Percentiles rank a stretch among this genome's conserved stretches.
Conservation (phyloP, 345 rosid species). For the Populus tremula region DNA sequence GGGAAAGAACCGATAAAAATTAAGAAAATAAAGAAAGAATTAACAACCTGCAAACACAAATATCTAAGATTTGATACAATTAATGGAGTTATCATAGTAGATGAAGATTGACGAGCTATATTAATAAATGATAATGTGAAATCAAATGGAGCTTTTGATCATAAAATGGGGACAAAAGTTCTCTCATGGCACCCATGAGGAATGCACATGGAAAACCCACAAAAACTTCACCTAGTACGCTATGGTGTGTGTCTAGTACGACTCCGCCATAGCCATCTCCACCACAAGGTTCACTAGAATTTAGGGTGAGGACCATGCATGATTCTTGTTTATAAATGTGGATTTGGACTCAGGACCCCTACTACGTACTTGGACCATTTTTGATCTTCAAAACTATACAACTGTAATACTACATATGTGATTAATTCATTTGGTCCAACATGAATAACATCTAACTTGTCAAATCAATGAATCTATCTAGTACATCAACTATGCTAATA, state of each 20-base stretch:
- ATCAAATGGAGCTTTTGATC: not conserved
- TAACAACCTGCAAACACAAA: no score
- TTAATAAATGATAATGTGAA: slow-evolving; percentile 5
- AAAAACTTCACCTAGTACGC: not conserved
- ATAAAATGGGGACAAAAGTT: not conserved
- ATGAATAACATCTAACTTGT: no score
- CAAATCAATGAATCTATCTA: no score
- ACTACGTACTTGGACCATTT: slow-evolving; percentile 25
- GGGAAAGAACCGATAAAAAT: no score
- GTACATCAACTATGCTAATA: no score
- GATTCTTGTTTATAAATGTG: not conserved
- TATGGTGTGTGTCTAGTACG: not conserved
- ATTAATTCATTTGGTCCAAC: not conserved
- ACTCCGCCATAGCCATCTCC: not conserved
- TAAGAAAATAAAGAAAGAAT: no score
- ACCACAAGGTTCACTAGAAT: not conserved
- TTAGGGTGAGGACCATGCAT: slow-evolving; percentile 28
- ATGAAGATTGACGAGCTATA: not conserved
- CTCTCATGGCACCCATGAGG: slow-evolving; percentile 16
- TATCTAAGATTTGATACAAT: no score
- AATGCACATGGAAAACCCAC: slow-evolving; percentile 23
- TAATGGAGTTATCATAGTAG: no score
- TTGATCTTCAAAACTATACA: not conserved
- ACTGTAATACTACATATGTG: not conserved
- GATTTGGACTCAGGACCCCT: slow-evolving; percentile 13